A percentile compares a stretch with the other conserved stretches of the same genome.
Evolutionary conservation across 2,329 filamentous ascomycete species (phyloP).

Genomic region (Penicillium palitans): DNA sequence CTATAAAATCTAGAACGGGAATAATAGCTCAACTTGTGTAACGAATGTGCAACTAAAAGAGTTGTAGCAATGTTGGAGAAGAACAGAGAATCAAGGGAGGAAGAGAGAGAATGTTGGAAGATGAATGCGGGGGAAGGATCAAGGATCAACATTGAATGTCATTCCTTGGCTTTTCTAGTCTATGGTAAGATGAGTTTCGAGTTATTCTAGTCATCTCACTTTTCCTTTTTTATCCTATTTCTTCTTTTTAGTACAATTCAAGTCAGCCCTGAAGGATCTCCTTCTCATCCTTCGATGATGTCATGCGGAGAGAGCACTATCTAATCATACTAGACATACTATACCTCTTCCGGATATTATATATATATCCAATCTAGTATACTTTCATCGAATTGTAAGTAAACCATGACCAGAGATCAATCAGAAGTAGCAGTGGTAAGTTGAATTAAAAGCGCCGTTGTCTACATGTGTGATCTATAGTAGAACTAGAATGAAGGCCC

Average conservation of each 20-base stretch:
- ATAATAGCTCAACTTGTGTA: constrained; percentile 6
- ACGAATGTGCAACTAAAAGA: constrained; percentile 6
- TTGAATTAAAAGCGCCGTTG: neutral
- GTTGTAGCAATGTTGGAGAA: neutral
- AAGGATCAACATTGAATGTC: constrained; percentile 10
- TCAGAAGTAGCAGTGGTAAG: neutral
- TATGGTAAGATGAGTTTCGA: neutral
- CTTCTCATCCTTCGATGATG: constrained; percentile 17
- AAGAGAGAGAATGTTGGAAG: constrained; percentile 1
- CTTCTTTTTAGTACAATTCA: neutral
- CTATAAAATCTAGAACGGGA: neutral
- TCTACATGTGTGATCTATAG: neutral
- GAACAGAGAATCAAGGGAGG: neutral
- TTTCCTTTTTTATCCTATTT: neutral
- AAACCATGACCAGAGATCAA: neutral
- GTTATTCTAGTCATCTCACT: neutral
- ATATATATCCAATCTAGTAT: neutral
- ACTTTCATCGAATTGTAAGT: too few species aligned
- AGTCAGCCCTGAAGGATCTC: neutral
- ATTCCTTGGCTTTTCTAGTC: neutral
- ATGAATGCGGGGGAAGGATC: constrained; percentile 21
- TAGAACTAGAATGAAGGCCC: too few species aligned
- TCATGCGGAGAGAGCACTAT: constrained; percentile 25
- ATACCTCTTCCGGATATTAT: neutral
- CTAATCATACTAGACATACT: neutral